phyloP scores from a whole-genome alignment of 805 yeast species.

The Lipomyces yamanashiensis region DNA sequence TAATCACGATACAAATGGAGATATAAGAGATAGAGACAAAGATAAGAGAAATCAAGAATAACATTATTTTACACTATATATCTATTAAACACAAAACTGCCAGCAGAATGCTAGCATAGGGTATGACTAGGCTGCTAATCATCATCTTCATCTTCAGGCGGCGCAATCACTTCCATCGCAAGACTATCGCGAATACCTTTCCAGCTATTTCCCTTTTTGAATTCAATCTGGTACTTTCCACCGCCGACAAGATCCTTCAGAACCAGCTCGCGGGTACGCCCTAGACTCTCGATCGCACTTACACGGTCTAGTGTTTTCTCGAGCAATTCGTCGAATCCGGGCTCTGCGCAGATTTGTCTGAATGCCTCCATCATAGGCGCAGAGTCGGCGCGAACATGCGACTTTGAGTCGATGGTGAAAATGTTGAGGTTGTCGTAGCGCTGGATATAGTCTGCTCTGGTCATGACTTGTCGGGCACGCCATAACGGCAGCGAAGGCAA shows the following conservation, averaged over 20 bases:
- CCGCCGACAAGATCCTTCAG: slow-evolving; percentile 63
- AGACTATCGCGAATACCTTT: not conserved
- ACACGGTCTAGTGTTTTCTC: slow-evolving; percentile 70
- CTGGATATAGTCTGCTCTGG: slow-evolving; percentile 79
- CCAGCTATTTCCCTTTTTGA: slow-evolving; percentile 16
- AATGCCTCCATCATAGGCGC: slow-evolving; percentile 91
- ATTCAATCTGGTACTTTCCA: slow-evolving; percentile 19
- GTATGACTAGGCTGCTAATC: not conserved
- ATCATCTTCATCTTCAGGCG: slow-evolving; percentile 15
- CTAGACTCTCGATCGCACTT: slow-evolving; percentile 73
- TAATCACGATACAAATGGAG: too few species aligned
- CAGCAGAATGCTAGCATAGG: not conserved
- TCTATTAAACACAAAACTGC: not conserved
- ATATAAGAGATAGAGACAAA: too few species aligned
- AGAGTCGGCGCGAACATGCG: slow-evolving; percentile 75
- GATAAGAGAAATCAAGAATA: too few species aligned
- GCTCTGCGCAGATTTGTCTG: slow-evolving; percentile 72
- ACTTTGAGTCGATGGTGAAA: slow-evolving; percentile 75
- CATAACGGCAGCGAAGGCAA: slow-evolving; percentile 79
- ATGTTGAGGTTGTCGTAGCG: slow-evolving; percentile 74
- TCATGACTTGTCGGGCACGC: slow-evolving; percentile 85
- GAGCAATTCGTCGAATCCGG: slow-evolving; percentile 69
- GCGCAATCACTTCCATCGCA: slow-evolving; percentile 6
- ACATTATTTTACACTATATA: too few species aligned
- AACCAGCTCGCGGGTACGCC: slow-evolving; percentile 76